phyloP scores from a whole-genome alignment of 768 basidiomycete genomes.

The Pleurotus eryngii region DNA sequence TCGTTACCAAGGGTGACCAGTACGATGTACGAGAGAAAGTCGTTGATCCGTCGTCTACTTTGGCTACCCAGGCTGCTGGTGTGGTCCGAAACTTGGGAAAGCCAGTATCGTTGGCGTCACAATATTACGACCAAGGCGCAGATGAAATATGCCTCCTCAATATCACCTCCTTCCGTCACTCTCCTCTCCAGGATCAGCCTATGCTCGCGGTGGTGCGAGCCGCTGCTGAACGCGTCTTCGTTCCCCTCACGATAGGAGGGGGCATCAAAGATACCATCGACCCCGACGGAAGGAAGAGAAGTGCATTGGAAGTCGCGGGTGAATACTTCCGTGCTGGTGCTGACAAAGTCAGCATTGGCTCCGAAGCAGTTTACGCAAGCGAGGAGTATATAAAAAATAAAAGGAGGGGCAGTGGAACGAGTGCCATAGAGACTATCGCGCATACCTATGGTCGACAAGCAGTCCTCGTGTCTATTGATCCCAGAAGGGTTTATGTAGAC shows the following conservation, averaged over 20 bases:
- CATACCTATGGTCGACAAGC: conserved; percentile 91
- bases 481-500: conserved; percentile 80
- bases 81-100: conserved; percentile 96
- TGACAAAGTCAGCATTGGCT: conserved; percentile 97
- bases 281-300: conserved; percentile 85
- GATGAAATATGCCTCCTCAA: conserved; percentile 98
- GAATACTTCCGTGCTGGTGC: conserved; percentile 97
- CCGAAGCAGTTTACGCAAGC: conserved; percentile 92
- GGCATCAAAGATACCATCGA: conserved; percentile 96
- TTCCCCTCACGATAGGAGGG: conserved; percentile 97
- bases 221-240: conserved; percentile 87
- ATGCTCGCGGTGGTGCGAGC: conserved; percentile 95
- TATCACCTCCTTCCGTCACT: conserved; percentile 98
- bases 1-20: conserved; percentile 99
- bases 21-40: conserved; percentile 93
- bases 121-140: conserved; percentile 85
- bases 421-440: conserved; percentile 92
- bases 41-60: conserved; percentile 13
- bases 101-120: conserved; percentile 85
- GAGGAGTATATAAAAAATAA: conserved; percentile 64
- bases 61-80: conserved; percentile 48
- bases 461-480: conserved; percentile 97
- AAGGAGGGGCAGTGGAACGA: conserved; percentile 58
- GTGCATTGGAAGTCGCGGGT: conserved; percentile 92
- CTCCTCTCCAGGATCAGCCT: conserved; percentile 92